Evolutionary conservation across 1,284 basidiomycete genomes (phyloP).

Genomic region (Phellinidium pouzarii): DNA sequence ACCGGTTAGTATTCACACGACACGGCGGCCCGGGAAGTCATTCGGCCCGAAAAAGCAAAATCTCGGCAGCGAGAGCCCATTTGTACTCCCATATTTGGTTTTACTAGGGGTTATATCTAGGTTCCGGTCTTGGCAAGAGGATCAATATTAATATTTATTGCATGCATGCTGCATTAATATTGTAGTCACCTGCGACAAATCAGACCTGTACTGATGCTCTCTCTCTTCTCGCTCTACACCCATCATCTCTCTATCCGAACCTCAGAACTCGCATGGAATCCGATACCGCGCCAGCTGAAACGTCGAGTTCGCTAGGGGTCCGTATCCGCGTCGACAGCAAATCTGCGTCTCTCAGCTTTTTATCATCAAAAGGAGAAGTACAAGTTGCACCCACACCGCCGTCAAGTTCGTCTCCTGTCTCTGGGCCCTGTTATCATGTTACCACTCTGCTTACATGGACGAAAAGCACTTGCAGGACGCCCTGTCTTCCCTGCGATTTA

Average conservation of each 20-base stretch:
- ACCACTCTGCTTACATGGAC: not conserved
- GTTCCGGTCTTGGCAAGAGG: no score
- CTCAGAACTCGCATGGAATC: no score
- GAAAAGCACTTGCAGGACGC: not conserved
- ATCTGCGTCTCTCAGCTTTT: not conserved
- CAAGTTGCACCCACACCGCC: not conserved
- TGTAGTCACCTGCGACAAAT: no score
- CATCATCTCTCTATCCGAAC: not conserved
- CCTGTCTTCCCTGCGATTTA: not conserved
- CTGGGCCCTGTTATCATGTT: not conserved
- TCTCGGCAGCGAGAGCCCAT: no score
- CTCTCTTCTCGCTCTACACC: not conserved
- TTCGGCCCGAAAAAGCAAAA: no score
- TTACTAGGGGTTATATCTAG: no score
- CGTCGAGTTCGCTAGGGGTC: not conserved
- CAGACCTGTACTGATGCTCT: no score
- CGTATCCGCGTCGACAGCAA: constrained; percentile 8
- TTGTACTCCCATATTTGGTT: no score
- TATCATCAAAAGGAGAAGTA: constrained; percentile 9
- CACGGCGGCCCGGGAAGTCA: no score
- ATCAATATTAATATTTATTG: no score
- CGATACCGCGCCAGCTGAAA: not conserved
- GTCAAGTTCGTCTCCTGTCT: not conserved
- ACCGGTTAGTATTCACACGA: no score
- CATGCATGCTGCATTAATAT: no score